Conservation (phyloP, 2,329 filamentous ascomycete genomes). For the Sordariomycetes sp. region DNA sequence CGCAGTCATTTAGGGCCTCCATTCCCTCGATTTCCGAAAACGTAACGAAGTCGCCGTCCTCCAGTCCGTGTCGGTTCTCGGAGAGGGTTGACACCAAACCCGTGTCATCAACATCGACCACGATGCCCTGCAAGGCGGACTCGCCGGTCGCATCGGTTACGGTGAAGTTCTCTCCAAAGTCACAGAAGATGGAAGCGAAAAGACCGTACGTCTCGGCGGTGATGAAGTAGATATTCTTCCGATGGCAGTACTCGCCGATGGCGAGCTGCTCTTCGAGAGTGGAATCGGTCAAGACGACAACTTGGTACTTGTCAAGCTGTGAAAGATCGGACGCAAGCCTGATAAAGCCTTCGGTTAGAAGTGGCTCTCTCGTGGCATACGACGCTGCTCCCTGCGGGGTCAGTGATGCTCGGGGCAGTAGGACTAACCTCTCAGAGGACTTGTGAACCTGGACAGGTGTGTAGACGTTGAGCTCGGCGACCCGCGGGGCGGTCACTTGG, state of each 20-base stretch:
- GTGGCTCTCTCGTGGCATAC: too few species aligned
- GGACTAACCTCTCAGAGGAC: constrained; percentile 33
- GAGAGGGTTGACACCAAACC: constrained; percentile 88
- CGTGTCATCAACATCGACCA: constrained; percentile 81
- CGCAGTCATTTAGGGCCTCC: constrained; percentile 73
- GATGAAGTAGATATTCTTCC: constrained; percentile 85
- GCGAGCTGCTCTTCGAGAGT: constrained; percentile 68
- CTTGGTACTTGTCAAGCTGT: constrained; percentile 83
- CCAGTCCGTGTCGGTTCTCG: constrained; percentile 86
- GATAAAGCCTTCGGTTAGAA: constrained; percentile 12
- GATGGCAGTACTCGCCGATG: constrained; percentile 88
- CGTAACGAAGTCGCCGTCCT: constrained; percentile 93
- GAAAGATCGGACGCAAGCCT: constrained; percentile 67
- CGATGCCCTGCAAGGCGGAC: constrained; percentile 74
- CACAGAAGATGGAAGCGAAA: constrained; percentile 93
- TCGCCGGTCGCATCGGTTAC: constrained; percentile 86
- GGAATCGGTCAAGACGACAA: constrained; percentile 81
- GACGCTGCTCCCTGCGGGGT: neutral
- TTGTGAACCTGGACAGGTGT: constrained; percentile 77
- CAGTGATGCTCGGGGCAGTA: neutral
- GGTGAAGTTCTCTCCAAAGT: constrained; percentile 91
- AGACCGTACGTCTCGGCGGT: constrained; percentile 84
- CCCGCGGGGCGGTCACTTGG: constrained; percentile 72
- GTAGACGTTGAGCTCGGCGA: constrained; percentile 93
- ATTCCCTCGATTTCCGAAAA: constrained; percentile 91